A percentile compares a stretch with the other conserved stretches of the same genome.
These are phyloP conservation scores for Auxenochlorella pyrenoidosa DNA, from an alignment of 139 green algal genomes.

Conservation along the genomic window DNA sequence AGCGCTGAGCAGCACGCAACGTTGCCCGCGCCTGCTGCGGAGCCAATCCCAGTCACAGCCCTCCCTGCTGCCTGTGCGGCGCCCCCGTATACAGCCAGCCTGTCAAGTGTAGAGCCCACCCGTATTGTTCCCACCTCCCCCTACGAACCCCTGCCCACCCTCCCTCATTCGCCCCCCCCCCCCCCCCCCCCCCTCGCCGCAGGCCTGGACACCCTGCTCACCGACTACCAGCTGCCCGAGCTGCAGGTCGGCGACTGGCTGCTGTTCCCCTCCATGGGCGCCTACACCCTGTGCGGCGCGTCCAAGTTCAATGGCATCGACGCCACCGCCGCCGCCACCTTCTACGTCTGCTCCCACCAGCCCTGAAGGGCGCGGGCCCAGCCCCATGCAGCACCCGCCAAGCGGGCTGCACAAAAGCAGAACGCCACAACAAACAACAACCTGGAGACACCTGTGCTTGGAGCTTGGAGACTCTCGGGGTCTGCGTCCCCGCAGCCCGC, in stretches of 20 bases:
- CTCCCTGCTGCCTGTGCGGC: no score
- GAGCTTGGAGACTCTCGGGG: not conserved
- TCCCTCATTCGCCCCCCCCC: no score
- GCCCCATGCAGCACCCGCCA: not conserved
- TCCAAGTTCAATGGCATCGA: slow-evolving; percentile 86
- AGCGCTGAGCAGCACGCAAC: no score
- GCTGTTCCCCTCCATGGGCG: slow-evolving; percentile 90
- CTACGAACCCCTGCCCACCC: not conserved
- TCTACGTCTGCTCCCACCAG: slow-evolving; percentile 56
- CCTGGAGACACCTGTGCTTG: not conserved
- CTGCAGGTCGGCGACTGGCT: slow-evolving; percentile 91
- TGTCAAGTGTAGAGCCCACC: no score
- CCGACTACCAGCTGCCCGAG: slow-evolving; percentile 37
- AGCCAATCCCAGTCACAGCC: no score
- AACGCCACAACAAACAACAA: no score
- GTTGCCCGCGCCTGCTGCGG: no score
- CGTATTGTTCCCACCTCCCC: no score
- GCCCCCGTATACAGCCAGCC: no score
- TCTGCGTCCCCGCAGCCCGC: not conserved
- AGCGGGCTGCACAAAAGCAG: no score
- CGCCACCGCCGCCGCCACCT: slow-evolving; percentile 43
- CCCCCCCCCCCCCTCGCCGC: no score
- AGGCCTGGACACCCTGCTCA: slow-evolving; percentile 65
- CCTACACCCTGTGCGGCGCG: slow-evolving; percentile 91
- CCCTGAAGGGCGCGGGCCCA: not conserved